Conservation (phyloP, 176 grass and related monocot genomes). For the Echinochloa phyllopogon region DNA sequence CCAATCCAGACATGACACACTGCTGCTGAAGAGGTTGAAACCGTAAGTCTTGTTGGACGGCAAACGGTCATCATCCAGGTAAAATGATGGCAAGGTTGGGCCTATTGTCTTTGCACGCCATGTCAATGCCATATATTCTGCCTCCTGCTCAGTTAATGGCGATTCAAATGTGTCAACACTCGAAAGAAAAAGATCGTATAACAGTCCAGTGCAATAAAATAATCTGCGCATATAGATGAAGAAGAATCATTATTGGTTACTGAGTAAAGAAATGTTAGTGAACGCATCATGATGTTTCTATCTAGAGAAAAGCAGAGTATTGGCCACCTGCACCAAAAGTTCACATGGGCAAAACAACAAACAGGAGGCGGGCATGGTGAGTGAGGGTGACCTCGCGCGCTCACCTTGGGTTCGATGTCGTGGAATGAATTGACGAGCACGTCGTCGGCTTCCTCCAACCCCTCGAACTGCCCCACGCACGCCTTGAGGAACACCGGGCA, state of each 20-base stretch:
- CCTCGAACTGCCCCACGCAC: slow-evolving; percentile 6
- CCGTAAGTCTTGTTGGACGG: slow-evolving; percentile 42
- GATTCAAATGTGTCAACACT: background rate
- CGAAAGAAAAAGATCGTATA: background rate
- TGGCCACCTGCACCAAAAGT: background rate
- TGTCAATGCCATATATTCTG: slow-evolving; percentile 32
- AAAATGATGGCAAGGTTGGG: slow-evolving; percentile 39
- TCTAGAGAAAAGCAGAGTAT: background rate
- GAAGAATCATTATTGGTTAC: background rate
- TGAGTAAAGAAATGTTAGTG: background rate
- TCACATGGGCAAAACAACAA: background rate
- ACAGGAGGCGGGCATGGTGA: background rate
- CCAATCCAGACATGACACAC: slow-evolving; percentile 34
- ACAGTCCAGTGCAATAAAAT: background rate
- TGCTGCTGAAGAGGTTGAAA: slow-evolving; percentile 28
- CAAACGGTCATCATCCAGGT: slow-evolving; percentile 34
- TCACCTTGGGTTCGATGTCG: slow-evolving; percentile 34
- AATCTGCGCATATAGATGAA: background rate
- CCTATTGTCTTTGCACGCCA: slow-evolving; percentile 51
- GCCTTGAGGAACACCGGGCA: background rate
- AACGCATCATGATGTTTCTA: too few species aligned
- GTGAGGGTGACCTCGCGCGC: too few species aligned
- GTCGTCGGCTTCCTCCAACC: slow-evolving; percentile 19
- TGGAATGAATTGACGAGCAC: slow-evolving; percentile 43
- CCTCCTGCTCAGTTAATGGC: slow-evolving; percentile 22